Evolutionary conservation across 371 early-diverging fungal species (phyloP), one percentile per base, ranked within the genome.

Genomic region (Homolaphlyctis polyrhiza): DNA sequence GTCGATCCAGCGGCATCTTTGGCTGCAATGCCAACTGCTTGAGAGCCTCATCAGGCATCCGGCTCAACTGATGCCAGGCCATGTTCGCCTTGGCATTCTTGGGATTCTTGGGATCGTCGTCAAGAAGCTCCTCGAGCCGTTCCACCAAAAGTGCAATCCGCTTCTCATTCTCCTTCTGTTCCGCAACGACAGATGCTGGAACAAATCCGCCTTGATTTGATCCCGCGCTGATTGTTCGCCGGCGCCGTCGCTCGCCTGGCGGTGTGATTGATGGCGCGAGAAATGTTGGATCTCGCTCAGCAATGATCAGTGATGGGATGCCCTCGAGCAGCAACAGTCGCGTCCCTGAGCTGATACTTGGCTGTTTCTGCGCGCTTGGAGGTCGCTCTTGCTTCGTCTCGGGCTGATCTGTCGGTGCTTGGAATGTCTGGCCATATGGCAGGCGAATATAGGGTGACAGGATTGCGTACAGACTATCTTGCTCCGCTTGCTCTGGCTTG

Each of bases 41-140:
- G 18, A 16, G 35, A 1, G 0, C 35, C n/a, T 57, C 25, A 8
- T 14, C 18, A 57, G 33, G 13, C 29, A 18, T 18, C n/a, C 14
- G 39, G 11, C 39, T 30, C 25, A 18, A 25, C 35, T 32, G 59
- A 25, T 39, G 39, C 39, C 18, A 18, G 8, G 39, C 39, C 39
- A 39, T 39, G 39, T 39, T 39, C 39, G 39, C 39, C 39, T 39
- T 8, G 11, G 18, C 18, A 18, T 39, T 8, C 39, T 11, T 39
- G 32, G 52, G 11, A 11, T 27, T 6, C 25, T 51, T 27, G 11
- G 14, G 14, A 21, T 51, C 52, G 14, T 58, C 51, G 36, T 68
- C 68, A 54, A 68, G 51, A 29, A 64, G 54, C 51, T 45, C 33
- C 57, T 68, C 68, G 23, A 68, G 3, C 54, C 58, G 59, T 18